These are phyloP conservation scores for Colletotrichum sp. DNA, from an alignment of 2,329 filamentous ascomycete species.

Conservation along the genomic window DNA sequence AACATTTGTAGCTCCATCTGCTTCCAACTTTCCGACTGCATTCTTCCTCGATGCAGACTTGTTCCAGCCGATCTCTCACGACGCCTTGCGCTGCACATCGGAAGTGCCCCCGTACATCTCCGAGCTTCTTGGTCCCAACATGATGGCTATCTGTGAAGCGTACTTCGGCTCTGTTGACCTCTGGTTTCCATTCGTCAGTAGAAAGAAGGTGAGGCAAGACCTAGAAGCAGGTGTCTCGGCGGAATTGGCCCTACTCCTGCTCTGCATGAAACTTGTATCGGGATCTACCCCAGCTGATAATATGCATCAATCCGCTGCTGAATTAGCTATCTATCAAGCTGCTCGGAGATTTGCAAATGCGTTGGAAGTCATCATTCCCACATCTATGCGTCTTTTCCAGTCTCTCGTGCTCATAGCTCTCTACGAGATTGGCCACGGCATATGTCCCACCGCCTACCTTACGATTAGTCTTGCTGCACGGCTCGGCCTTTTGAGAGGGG, in stretches of 20 bases:
- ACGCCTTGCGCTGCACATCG: not conserved
- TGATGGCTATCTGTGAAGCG: not conserved
- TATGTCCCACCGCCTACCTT: constrained; percentile 36
- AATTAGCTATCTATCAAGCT: not conserved
- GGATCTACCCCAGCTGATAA: not conserved
- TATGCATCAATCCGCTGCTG: not conserved
- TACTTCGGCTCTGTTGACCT: constrained; percentile 26
- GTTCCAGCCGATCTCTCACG: constrained; percentile 16
- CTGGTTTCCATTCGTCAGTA: constrained; percentile 29
- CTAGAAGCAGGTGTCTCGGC: not conserved
- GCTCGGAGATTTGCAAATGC: constrained; percentile 19
- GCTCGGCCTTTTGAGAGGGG: constrained; percentile 21
- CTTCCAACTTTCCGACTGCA: constrained; percentile 16
- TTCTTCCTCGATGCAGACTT: constrained; percentile 27
- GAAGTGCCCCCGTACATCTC: not conserved
- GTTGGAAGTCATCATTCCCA: constrained; percentile 25
- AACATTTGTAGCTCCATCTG: not conserved
- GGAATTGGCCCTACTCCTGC: constrained; percentile 23
- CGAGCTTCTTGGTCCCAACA: not conserved
- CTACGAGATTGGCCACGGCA: constrained; percentile 38
- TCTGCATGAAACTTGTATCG: constrained; percentile 29
- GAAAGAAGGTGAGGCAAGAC: constrained; percentile 12
- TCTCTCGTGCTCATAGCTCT: constrained; percentile 30
- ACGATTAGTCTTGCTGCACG: constrained; percentile 27
- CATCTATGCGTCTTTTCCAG: constrained; percentile 29